Percentiles rank a stretch among this genome's conserved stretches.
phyloP scores from a whole-genome alignment of 1,284 basidiomycete genomes.

The Malassezia pachydermatis region DNA sequence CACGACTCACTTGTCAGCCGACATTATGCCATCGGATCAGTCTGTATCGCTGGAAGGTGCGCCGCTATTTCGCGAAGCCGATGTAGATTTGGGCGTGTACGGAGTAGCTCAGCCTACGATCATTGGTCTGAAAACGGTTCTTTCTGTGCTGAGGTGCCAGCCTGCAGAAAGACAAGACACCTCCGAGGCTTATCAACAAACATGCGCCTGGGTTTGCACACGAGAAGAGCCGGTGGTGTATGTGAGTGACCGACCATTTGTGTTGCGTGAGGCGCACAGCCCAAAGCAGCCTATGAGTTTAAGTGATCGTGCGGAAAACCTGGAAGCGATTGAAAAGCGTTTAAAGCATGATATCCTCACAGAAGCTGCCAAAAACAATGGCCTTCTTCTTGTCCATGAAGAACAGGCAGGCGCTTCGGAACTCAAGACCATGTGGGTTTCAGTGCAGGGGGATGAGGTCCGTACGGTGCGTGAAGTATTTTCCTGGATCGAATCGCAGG shows the following conservation, averaged over 20 bases:
- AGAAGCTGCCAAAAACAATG: slow-evolving; percentile 76
- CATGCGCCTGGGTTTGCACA: slow-evolving; percentile 53
- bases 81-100: slow-evolving; percentile 50
- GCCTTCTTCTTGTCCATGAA: slow-evolving; percentile 84
- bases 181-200: background rate
- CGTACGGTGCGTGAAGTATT: slow-evolving; percentile 77
- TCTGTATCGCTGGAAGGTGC: slow-evolving; percentile 71
- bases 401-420: slow-evolving; percentile 56
- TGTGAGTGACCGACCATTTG: slow-evolving; percentile 85
- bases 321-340: slow-evolving; percentile 86
- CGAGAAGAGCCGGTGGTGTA: slow-evolving; percentile 83
- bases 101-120: slow-evolving; percentile 75
- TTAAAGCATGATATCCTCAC: slow-evolving; percentile 80
- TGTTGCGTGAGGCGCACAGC: slow-evolving; percentile 79
- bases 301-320: slow-evolving; percentile 82
- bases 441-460: slow-evolving; percentile 73
- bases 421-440: slow-evolving; percentile 86
- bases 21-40: slow-evolving; percentile 1
- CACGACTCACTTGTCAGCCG: no score
- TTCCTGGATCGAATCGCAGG: slow-evolving; percentile 59
- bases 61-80: slow-evolving; percentile 74
- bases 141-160: slow-evolving; percentile 63
- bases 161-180: slow-evolving; percentile 15
- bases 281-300: slow-evolving; percentile 71
- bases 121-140: slow-evolving; percentile 78